These are phyloP conservation scores for Ophiostoma himal-ulmi DNA, from an alignment of 2,329 filamentous ascomycete genomes.

Conservation along the genomic window DNA sequence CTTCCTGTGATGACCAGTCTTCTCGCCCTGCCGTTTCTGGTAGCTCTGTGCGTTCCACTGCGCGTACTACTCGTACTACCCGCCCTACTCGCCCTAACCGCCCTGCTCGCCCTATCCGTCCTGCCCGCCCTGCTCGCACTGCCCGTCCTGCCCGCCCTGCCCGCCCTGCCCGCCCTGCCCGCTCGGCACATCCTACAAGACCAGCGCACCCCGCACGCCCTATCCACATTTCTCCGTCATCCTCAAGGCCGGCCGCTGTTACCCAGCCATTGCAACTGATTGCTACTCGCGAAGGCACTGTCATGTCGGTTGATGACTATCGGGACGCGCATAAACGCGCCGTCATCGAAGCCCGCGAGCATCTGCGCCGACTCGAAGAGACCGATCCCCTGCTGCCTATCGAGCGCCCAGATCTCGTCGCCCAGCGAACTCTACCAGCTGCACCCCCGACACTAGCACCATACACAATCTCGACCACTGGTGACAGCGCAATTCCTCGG, in stretches of 20 bases:
- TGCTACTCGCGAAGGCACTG: not conserved
- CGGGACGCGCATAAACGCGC: not conserved
- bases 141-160: too few relatives aligned
- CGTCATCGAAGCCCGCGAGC: conserved; percentile 8
- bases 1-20: not conserved
- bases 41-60: too few relatives aligned
- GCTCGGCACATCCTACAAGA: not conserved
- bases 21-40: too few relatives aligned
- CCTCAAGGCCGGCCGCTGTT: not conserved
- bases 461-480: not conserved
- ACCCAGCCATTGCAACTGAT: not conserved
- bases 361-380: conserved; percentile 2
- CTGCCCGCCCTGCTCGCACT: too few relatives aligned
- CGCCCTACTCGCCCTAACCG: too few relatives aligned
- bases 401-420: not conserved
- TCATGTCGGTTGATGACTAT: conserved; percentile 9
- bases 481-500: not conserved
- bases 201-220: not conserved
- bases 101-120: too few relatives aligned
- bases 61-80: too few relatives aligned
- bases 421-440: not conserved
- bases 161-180: too few relatives aligned
- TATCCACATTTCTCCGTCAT: not conserved
- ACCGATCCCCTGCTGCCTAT: not conserved
- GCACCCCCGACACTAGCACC: not conserved